Evolutionary conservation across 345 rosid species (phyloP).

Genomic region (Abelmoschus esculentus): DNA sequence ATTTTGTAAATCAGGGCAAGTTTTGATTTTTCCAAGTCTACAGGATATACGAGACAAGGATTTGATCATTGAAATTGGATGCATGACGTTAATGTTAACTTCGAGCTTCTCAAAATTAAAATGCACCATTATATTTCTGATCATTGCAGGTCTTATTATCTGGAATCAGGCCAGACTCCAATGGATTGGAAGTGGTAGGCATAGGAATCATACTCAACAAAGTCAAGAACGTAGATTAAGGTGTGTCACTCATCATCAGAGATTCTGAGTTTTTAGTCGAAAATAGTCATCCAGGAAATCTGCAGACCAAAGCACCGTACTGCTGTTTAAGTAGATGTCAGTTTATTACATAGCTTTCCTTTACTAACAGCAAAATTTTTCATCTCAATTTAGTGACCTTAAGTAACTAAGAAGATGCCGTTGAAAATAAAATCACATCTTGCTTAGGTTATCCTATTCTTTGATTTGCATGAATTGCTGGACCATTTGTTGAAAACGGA

Average conservation of each 20-base stretch:
- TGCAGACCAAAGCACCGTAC: no score
- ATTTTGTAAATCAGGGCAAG: conserved; percentile 42
- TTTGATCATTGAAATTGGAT: background rate
- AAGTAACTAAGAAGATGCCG: no score
- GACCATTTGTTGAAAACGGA: no score
- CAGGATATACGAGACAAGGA: background rate
- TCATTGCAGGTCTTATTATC: conserved; percentile 37
- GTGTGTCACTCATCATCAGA: conserved; percentile 15
- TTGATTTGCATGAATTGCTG: no score
- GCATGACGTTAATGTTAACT: background rate
- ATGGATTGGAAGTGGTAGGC: conserved; percentile 42
- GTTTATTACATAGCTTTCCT: no score
- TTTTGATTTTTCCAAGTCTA: background rate
- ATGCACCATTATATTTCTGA: background rate
- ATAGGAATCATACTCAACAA: conserved; percentile 20
- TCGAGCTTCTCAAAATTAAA: no score
- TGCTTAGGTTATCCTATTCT: no score
- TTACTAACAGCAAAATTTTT: no score
- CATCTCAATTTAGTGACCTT: no score
- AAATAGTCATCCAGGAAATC: background rate
- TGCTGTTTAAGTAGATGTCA: background rate
- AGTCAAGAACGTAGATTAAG: conserved; percentile 36
- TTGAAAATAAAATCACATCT: no score
- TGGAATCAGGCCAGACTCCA: conserved; percentile 64
- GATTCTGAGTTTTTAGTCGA: background rate